These are phyloP conservation scores for Sugiyamaella boreocaroliniensis DNA, from an alignment of 805 yeast species.

Conservation along the genomic window DNA sequence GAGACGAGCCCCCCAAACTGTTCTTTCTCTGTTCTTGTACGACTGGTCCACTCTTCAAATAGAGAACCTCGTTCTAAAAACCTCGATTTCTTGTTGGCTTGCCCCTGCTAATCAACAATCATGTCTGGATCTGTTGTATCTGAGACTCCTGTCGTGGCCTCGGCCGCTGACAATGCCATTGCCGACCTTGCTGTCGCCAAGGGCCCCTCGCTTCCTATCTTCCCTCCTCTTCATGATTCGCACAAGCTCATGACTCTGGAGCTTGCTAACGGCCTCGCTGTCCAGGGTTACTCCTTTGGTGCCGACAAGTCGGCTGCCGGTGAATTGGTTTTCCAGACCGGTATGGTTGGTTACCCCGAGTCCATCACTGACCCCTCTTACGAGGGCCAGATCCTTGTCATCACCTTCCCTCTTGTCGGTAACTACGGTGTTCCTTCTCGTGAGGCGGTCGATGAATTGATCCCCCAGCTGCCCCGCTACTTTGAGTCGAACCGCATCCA, in stretches of 20 bases:
- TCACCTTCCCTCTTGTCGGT: slow-evolving; percentile 95
- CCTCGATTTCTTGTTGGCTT: too few relatives aligned
- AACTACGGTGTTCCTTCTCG: slow-evolving; percentile 99
- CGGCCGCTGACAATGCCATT: neutral
- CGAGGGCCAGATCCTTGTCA: slow-evolving; percentile 92
- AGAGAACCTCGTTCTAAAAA: too few relatives aligned
- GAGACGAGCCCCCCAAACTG: neutral
- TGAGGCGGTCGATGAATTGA: slow-evolving; percentile 62
- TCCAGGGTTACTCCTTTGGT: slow-evolving; percentile 97
- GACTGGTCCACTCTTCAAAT: too few relatives aligned
- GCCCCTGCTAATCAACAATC: neutral
- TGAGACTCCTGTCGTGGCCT: neutral
- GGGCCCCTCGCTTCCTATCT: slow-evolving; percentile 60
- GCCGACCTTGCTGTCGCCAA: neutral
- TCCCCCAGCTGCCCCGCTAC: slow-evolving; percentile 74
- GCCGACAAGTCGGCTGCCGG: slow-evolving; percentile 86
- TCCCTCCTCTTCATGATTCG: slow-evolving; percentile 81
- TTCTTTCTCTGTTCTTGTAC: neutral
- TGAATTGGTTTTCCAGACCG: slow-evolving; percentile 98
- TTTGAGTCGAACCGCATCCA: slow-evolving; percentile 91
- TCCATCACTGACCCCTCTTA: slow-evolving; percentile 97
- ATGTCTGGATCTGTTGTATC: neutral
- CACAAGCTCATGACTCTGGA: slow-evolving; percentile 83
- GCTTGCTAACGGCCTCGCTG: slow-evolving; percentile 74
- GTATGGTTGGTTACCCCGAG: slow-evolving; percentile 99